phyloP scores from a whole-genome alignment of 495 filamentous ascomycete genomes.

The Penicillium bovifimosum region DNA sequence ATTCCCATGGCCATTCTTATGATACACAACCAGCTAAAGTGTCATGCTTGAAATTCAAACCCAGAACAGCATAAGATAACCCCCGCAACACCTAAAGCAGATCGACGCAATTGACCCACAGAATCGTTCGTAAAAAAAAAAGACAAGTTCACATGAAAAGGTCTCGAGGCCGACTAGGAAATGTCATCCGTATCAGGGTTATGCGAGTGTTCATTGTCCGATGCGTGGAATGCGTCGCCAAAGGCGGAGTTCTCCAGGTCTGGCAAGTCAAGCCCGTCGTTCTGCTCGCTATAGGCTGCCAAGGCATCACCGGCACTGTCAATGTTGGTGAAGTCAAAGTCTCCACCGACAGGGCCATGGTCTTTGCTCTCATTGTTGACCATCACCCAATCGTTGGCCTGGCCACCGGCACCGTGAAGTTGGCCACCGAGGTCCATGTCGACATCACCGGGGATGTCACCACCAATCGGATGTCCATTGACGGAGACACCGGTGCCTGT shows the following conservation, averaged over 20 bases:
- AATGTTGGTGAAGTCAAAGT: conserved; percentile 54
- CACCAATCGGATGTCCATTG: conserved; percentile 21
- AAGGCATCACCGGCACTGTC: conserved; percentile 58
- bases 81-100: conserved; percentile 11
- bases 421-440: conserved; percentile 43
- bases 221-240: conserved; percentile 57
- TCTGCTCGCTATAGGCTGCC: conserved; percentile 52
- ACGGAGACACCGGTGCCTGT: conserved; percentile 25
- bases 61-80: conserved; percentile 4
- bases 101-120: neutral
- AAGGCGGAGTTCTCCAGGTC: conserved; percentile 57
- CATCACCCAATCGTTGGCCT: conserved; percentile 57
- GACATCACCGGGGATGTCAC: conserved; percentile 23
- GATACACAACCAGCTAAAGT: conserved; percentile 4
- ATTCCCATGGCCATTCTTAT: neutral
- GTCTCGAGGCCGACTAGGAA: conserved; percentile 18
- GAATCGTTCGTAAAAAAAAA: conserved; percentile 14
- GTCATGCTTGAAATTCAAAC: conserved; percentile 2
- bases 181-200: conserved; percentile 43
- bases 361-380: conserved; percentile 46
- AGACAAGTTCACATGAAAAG: conserved; percentile 10
- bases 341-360: conserved; percentile 19
- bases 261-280: conserved; percentile 45
- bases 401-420: conserved; percentile 26
- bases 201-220: conserved; percentile 46